Conservation (phyloP, 352 stramenopile species). For the Plasmopara muralis region DNA sequence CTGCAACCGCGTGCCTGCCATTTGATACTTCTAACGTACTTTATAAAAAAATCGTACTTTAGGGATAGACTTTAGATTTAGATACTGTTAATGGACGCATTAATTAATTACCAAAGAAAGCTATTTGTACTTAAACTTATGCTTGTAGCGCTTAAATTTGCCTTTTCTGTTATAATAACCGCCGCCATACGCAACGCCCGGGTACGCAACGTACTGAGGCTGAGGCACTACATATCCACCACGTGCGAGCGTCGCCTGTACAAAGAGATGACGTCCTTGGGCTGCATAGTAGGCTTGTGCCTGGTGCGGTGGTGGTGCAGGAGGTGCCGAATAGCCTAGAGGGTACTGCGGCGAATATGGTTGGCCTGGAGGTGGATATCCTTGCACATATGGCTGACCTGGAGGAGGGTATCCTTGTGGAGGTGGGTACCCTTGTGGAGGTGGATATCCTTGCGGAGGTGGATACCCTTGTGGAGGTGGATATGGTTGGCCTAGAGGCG, state of each 20-base stretch:
- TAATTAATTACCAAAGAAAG: not conserved
- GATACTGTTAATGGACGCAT: too few relatives aligned
- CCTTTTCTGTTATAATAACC: conserved; percentile 51
- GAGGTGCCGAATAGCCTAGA: conserved; percentile 22
- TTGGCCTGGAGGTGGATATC: conserved; percentile 17
- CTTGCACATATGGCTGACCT: conserved; percentile 14
- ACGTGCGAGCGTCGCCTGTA: conserved; percentile 43
- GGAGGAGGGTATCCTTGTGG: conserved; percentile 8
- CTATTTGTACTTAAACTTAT: conserved; percentile 30
- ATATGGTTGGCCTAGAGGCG: conserved; percentile 13
- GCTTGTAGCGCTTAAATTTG: conserved; percentile 51
- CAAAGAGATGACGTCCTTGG: conserved; percentile 62
- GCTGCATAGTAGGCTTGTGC: conserved; percentile 60
- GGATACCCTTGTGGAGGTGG: conserved; percentile 21
- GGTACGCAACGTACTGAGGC: conserved; percentile 54
- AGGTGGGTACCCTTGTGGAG: conserved; percentile 12
- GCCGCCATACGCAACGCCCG: conserved; percentile 47
- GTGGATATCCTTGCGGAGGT: conserved; percentile 19
- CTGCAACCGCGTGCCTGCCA: conserved; percentile 68
- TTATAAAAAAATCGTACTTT: conserved; percentile 2
- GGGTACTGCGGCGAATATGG: conserved; percentile 30
- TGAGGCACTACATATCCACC: conserved; percentile 34
- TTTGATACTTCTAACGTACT: too few relatives aligned
- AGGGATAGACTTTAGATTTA: too few relatives aligned
- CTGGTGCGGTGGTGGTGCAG: conserved; percentile 30